Base-by-base conservation (phyloP, 805 yeast species). In the Jamesozyma jinghongensis region DNA sequence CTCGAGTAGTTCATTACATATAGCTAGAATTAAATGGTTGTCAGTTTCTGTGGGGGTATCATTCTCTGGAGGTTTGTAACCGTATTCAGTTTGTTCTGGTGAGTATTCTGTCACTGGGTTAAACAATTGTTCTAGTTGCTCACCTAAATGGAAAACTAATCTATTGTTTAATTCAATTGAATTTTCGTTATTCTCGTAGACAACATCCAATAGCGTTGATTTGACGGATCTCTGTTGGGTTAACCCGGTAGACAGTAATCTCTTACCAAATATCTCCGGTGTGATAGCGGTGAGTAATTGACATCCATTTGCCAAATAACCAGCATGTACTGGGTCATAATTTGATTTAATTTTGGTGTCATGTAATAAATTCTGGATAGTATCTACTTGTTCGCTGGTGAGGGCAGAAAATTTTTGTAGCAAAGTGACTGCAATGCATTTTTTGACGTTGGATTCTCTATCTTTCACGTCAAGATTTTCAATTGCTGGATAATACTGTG, bases 91-190 rank as follows among this genome's bases (percentile, higher is more conserved):
- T 25, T 80, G 77, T 59, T 90, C 96, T 0, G 97, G 97, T 0
- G 94, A 84, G 57, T 90, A 90, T 60, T 88, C 97, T 4, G 85
- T 71, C 40, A 87, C 63, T 1, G 97, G 95, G 53, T 90, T 94
- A 60, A 90, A 90, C 30, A 90, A 62, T 50, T 82, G 90, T 48
- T 88, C 96, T 32, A 85, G 63, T 59, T 88, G 97, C 32, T 79
- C 80, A 1, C 97, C 97, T 5, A 90, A 62, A 28, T 81, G 58
- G 45, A 71, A 81, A 0, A 87, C 96, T 17, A 90, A 58, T 43
- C 70, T 75, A 54, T 88, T 87, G 59, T 88, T 90, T 13, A 72
- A 66, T 35, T 82, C 85, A 19, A 76, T 70, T 2, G 71, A 68
- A 2, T 51, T 55, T 38, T 69, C 72, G 11, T 68, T 58, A 45